Percentiles rank a stretch among this genome's conserved stretches.
Evolutionary conservation across 345 rosid species (phyloP).

Genomic region (Geranium brycei): DNA sequence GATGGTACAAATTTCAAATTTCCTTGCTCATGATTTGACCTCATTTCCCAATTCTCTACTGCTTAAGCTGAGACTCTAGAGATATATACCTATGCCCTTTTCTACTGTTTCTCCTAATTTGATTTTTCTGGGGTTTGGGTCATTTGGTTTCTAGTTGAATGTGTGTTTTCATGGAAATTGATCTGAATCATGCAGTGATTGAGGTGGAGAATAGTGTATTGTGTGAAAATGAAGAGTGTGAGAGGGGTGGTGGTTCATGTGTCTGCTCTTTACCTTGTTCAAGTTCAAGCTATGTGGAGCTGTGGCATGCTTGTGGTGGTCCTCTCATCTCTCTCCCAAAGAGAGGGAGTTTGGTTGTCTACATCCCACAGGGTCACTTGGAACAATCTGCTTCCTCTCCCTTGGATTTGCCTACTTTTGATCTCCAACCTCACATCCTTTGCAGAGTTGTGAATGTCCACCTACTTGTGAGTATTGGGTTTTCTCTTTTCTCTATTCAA

Average conservation of each 20-base stretch:
- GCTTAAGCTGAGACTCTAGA: neutral
- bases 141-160: neutral
- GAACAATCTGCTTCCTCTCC: conserved; percentile 49
- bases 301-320: conserved; percentile 93
- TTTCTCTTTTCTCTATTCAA: conserved; percentile 1
- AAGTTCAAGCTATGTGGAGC: conserved; percentile 63
- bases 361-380: conserved; percentile 81
- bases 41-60: neutral
- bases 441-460: conserved; percentile 60
- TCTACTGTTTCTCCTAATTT: conserved; percentile 6
- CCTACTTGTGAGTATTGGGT: conserved; percentile 40
- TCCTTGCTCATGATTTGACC: neutral
- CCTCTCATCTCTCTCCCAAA: conserved; percentile 69
- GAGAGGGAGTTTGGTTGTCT: conserved; percentile 67
- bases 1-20: neutral
- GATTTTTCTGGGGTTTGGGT: conserved; percentile 12
- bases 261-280: conserved; percentile 31
- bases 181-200: conserved; percentile 63
- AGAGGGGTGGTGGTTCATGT: conserved; percentile 26
- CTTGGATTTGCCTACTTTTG: conserved; percentile 39
- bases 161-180: conserved; percentile 64
- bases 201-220: conserved; percentile 48
- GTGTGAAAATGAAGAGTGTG: conserved; percentile 29
- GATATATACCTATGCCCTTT: neutral
- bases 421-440: conserved; percentile 55